Base-by-base conservation (phyloP, 2,329 filamentous ascomycete species). In the Trichoderma breve region DNA sequence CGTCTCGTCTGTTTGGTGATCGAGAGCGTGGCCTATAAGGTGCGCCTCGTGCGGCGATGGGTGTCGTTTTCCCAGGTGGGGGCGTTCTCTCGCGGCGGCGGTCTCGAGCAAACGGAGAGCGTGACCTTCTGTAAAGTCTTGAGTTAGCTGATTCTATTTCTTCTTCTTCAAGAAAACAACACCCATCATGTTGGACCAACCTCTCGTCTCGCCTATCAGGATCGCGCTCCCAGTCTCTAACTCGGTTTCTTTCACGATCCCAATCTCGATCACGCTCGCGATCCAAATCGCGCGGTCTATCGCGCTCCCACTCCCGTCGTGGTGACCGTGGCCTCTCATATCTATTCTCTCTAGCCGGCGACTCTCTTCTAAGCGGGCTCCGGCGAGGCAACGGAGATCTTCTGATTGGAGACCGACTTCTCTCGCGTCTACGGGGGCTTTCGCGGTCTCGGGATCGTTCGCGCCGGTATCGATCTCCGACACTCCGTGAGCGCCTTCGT, bases 11-110 rank as follows among this genome's bases (percentile, higher is more conserved):
- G 63, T 84, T 84, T 15, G 83, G 82, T 61, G 83, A 87, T 57
- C 86, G 84, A 55, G 87, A 88, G 39, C 86, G 84, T n/a, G 83
- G 85, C 70, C 87, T 83, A 74, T 87, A 89, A 3, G 84, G 81
- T 70, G 81, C 84, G 51, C 84, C 82, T 11, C 81, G 78, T 43
- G 81, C 72, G 14, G 74, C 78, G 30, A 76, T 66, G 8, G 77
- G 76, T 24, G 80, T 77, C 2, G 77, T 78, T 65, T 77, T 77
- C 26, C 75, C 74, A 6, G 74, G 75, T 21, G 80, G 80, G 21
- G 73, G 80, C n/a, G 73, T 79, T 74, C 80, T 79, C 8, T 80
- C 80, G 28, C 80, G 82, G 32, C 81, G 83, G 72, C 81, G 83
- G 72, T 88, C 86, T 76, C 85, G 81, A 51, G 82, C 82, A 72